A percentile compares a stretch with the other conserved stretches of the same genome.
Conservation (phyloP, 257 asterid genomes). For the Nicotiana otophora region DNA sequence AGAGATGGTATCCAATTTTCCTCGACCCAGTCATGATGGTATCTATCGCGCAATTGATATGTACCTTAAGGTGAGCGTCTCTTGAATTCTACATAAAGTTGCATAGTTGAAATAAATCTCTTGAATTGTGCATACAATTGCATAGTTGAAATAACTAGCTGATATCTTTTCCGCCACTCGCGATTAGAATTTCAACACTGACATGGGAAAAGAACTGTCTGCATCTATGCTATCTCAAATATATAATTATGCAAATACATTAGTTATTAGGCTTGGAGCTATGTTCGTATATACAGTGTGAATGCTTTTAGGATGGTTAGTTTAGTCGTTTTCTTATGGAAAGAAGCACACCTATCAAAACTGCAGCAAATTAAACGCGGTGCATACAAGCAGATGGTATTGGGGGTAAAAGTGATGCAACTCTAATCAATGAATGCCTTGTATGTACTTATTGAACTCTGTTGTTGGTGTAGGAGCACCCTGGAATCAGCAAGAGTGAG, state of each 20-base stretch:
- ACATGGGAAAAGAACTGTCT: neutral
- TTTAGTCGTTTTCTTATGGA: neutral
- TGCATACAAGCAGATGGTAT: neutral
- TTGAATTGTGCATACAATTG: neutral
- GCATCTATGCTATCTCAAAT: neutral
- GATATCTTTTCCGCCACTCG: neutral
- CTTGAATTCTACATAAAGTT: neutral
- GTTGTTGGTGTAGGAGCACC: constrained; percentile 54
- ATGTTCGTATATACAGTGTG: neutral
- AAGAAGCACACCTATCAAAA: neutral
- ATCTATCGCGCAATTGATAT: constrained; percentile 79
- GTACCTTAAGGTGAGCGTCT: constrained; percentile 62
- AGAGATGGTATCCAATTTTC: constrained; percentile 62
- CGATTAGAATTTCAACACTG: neutral
- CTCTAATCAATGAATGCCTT: neutral
- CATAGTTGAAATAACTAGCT: neutral
- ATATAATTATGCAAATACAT: neutral
- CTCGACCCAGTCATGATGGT: constrained; percentile 81
- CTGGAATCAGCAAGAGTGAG: constrained; percentile 79
- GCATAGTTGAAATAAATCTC: neutral
- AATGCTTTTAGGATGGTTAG: neutral
- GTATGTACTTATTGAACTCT: neutral
- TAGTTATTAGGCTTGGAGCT: neutral
- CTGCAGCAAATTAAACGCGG: neutral
- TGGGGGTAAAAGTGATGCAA: neutral